A percentile compares a stretch with the other conserved stretches of the same genome.
These are phyloP conservation scores for Bondarzewia mesenterica DNA, from an alignment of 1,284 basidiomycete genomes.

Conservation along the genomic window DNA sequence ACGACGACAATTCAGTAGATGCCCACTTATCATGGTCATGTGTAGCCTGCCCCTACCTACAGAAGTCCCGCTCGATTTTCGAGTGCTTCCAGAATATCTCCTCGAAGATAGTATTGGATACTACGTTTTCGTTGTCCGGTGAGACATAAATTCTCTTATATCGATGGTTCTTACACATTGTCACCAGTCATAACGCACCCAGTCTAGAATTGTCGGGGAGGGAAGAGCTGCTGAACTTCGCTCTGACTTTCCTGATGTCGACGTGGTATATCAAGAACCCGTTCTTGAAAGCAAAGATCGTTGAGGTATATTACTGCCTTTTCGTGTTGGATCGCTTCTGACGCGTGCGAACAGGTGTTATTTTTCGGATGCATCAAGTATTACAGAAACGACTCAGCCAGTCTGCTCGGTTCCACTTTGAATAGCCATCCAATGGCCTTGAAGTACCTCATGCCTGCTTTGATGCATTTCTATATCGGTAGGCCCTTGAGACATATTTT, in stretches of 20 bases:
- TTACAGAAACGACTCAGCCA: constrained; percentile 50
- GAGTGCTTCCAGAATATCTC: constrained; percentile 90
- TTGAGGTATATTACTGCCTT: constrained; percentile 54
- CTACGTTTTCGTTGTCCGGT: constrained; percentile 80
- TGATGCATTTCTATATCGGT: constrained; percentile 97
- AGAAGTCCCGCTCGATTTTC: constrained; percentile 81
- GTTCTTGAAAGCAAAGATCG: constrained; percentile 96
- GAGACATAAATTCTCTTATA: constrained; percentile 17
- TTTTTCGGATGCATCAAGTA: constrained; percentile 79
- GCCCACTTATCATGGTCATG: background rate
- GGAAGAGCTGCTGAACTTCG: constrained; percentile 85
- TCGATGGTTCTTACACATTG: constrained; percentile 7
- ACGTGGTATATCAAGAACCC: constrained; percentile 99
- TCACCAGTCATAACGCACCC: constrained; percentile 62
- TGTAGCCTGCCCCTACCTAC: constrained; percentile 76
- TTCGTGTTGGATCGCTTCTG: background rate
- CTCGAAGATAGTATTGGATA: constrained; percentile 94
- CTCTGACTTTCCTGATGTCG: constrained; percentile 87
- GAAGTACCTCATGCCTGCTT: constrained; percentile 82
- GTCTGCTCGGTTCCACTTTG: constrained; percentile 76
- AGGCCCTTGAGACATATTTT: constrained; percentile 15
- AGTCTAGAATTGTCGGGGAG: constrained; percentile 79
- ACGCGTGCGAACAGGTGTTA: constrained; percentile 52
- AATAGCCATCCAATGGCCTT: constrained; percentile 84
- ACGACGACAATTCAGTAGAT: background rate